These are phyloP conservation scores for Colletotrichum coccodes DNA, from an alignment of 2,329 filamentous ascomycete genomes.

Conservation along the genomic window DNA sequence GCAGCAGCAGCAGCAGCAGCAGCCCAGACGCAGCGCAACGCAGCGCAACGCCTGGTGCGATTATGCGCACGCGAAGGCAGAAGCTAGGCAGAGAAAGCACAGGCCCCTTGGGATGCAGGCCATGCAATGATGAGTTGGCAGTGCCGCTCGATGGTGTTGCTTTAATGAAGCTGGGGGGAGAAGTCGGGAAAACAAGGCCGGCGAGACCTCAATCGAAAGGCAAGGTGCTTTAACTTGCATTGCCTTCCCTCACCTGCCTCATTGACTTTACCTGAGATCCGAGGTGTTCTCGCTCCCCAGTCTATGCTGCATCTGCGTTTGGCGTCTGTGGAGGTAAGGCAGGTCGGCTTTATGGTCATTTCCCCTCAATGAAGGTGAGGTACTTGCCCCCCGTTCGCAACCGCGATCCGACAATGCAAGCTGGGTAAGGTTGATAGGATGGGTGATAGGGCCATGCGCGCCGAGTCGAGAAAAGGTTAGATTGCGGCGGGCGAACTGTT, in stretches of 20 bases:
- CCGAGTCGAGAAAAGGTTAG: background rate
- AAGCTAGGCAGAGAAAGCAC: constrained; percentile 47
- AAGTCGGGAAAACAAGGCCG: background rate
- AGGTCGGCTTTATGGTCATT: background rate
- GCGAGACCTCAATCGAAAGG: constrained; percentile 12
- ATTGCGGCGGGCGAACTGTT: constrained; percentile 20
- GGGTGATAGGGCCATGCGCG: background rate
- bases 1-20: background rate
- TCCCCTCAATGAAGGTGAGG: background rate
- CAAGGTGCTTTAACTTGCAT: background rate
- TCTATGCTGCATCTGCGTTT: background rate
- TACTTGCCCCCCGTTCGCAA: background rate
- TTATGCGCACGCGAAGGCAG: constrained; percentile 45
- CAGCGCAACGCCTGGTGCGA: constrained; percentile 22
- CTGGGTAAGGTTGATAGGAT: background rate
- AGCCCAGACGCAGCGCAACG: constrained; percentile 23
- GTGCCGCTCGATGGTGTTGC: constrained; percentile 49
- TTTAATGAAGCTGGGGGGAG: background rate
- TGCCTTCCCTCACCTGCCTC: background rate
- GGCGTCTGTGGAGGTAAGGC: background rate
- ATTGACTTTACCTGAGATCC: background rate
- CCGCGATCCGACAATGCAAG: constrained; percentile 12
- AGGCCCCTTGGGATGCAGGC: constrained; percentile 67
- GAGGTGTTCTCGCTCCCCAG: background rate
- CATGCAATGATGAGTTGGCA: constrained; percentile 86